Evolutionary conservation across 2,329 filamentous ascomycete species (phyloP).

Genomic region (Botrytis cinerea): DNA sequence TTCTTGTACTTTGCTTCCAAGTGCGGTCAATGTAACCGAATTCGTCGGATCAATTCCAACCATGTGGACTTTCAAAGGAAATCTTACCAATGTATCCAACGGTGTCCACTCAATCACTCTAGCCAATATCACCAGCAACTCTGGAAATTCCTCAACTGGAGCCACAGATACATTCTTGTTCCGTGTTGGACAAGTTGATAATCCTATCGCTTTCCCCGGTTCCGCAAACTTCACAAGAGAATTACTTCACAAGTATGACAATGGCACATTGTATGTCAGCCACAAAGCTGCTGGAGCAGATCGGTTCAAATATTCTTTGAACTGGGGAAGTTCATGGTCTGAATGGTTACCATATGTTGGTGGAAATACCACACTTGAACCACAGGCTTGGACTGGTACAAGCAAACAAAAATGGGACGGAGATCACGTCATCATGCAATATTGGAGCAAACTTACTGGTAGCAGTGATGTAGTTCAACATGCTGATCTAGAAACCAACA

Average conservation of each 20-base stretch:
- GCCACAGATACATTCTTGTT: slow-evolving; percentile 63
- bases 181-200: slow-evolving; percentile 57
- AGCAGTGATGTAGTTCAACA: slow-evolving; percentile 63
- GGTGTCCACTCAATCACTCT: slow-evolving; percentile 61
- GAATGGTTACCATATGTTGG: slow-evolving; percentile 59
- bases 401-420: slow-evolving; percentile 59
- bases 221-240: slow-evolving; percentile 59
- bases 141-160: slow-evolving; percentile 49
- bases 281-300: slow-evolving; percentile 63
- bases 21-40: slow-evolving; percentile 41
- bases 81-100: slow-evolving; percentile 57
- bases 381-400: slow-evolving; percentile 59
- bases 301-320: slow-evolving; percentile 62
- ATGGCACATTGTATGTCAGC: slow-evolving; percentile 51
- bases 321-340: slow-evolving; percentile 61
- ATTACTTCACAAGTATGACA: slow-evolving; percentile 50
- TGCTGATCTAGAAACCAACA: slow-evolving; percentile 51
- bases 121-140: slow-evolving; percentile 50
- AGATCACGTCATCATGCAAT: slow-evolving; percentile 63
- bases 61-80: slow-evolving; percentile 55
- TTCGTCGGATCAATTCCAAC: slow-evolving; percentile 56
- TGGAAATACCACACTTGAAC: slow-evolving; percentile 50
- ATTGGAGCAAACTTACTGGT: slow-evolving; percentile 60
- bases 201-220: slow-evolving; percentile 59
- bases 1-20: slow-evolving; percentile 46